Evolutionary conservation across 2,329 filamentous ascomycete species (phyloP), one percentile per base, ranked within the genome.

Genomic region (Phyllachora maydis): DNA sequence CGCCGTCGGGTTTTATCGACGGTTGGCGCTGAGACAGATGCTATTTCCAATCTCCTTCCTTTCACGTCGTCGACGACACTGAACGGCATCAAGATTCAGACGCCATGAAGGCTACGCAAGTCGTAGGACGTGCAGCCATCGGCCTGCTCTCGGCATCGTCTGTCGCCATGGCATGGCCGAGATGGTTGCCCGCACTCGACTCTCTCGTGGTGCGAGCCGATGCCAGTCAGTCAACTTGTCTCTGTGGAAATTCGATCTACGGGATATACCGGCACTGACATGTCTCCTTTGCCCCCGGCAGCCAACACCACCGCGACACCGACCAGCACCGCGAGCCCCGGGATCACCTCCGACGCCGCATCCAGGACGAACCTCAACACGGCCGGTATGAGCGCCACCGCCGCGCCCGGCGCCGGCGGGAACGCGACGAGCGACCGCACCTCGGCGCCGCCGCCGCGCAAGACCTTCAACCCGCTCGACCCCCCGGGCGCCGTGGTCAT

Each of bases 151-250:
- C 64, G 16, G 42, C 67, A 25, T 45, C 57, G 6, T 50, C 56
- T 10, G 32, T 62, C 12, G 53, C 54, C n/a, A 52, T 59, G 25
- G 62, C 55, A 27, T 68, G 63, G 64, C 56, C 63, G 11, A 45
- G 41, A 30, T 66, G 58, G 54, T 44, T 68, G 18, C 62, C 63
- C 11, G 52, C 59, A 8, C 22, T 55, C 17, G 56, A 67, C 31
- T 39, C 55, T 9, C 38, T 72, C 17, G 45, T 69, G 19, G 61
- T 59, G 23, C 53, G 60, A 30, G 48, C 59, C 30, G 25, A 26
- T 16, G 18, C 6, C 15, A 13, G 23, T 22, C 18, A 11, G 18
- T n/a, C n/a, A n/a, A 25, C 16, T 16, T 12, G 14, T 26, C 16
- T 23, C 28, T 13, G 18, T 5, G 14, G 8, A 9, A 11, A 13